Conservation (phyloP, 345 rosid species). For the Sonneratia caseolaris region DNA sequence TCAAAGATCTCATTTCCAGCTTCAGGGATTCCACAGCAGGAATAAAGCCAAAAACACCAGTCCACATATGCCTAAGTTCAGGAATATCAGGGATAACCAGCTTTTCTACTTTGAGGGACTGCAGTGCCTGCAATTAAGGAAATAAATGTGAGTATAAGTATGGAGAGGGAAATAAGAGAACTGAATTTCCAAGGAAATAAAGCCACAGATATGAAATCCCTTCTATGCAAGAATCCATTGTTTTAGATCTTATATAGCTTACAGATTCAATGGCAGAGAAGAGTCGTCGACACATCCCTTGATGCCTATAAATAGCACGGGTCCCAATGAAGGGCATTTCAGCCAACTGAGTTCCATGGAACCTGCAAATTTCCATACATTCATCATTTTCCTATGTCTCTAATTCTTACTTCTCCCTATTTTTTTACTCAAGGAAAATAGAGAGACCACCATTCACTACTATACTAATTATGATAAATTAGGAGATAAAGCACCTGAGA, state of each 20-base stretch:
- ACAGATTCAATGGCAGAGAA: slow-evolving; percentile 63
- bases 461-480: slow-evolving; percentile 2
- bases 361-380: slow-evolving; percentile 26
- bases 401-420: background rate
- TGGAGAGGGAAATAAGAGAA: background rate
- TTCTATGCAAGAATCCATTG: background rate
- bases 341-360: slow-evolving; percentile 66
- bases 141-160: background rate
- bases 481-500: slow-evolving; percentile 40
- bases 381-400: background rate
- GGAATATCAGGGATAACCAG: slow-evolving; percentile 73
- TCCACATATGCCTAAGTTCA: slow-evolving; percentile 70
- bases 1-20: slow-evolving; percentile 50
- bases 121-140: slow-evolving; percentile 16
- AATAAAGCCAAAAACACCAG: slow-evolving; percentile 57
- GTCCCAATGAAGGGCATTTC: slow-evolving; percentile 97
- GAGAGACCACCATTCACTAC: background rate
- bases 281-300: slow-evolving; percentile 89
- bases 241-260: slow-evolving; percentile 14
- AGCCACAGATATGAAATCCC: background rate
- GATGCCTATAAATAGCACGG: slow-evolving; percentile 69
- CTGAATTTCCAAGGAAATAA: background rate
- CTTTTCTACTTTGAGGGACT: slow-evolving; percentile 51
- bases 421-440: background rate
- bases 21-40: slow-evolving; percentile 38